Evolutionary conservation across 345 rosid species (phyloP).

Genomic region (Angophora floribunda): DNA sequence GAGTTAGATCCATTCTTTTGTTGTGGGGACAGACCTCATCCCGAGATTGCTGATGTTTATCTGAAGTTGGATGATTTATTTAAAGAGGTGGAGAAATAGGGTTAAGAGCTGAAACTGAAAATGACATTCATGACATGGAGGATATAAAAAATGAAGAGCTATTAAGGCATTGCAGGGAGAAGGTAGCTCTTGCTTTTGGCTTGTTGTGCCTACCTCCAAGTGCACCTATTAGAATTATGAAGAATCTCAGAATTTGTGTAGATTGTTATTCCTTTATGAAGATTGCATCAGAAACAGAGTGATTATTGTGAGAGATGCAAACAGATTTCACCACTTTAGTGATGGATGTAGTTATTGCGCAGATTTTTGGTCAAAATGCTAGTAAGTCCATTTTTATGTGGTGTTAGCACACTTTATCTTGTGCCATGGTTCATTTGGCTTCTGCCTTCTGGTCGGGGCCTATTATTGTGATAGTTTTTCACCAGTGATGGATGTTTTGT

Average conservation of each 20-base stretch:
- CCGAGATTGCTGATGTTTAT: slow-evolving; percentile 46
- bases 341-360: slow-evolving; percentile 57
- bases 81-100: slow-evolving; percentile 34
- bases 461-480: not conserved
- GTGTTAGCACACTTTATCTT: not conserved
- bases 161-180: slow-evolving; percentile 62
- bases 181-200: slow-evolving; percentile 54
- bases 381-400: not conserved
- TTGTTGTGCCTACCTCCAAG: slow-evolving; percentile 32
- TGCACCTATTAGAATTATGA: slow-evolving; percentile 57
- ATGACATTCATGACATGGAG: slow-evolving; percentile 55
- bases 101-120: slow-evolving; percentile 39
- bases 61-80: slow-evolving; percentile 29
- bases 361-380: slow-evolving; percentile 50
- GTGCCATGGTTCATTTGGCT: not conserved
- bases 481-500: not conserved
- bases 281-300: slow-evolving; percentile 40
- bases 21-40: slow-evolving; percentile 52
- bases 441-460: not conserved
- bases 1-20: slow-evolving; percentile 79
- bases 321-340: slow-evolving; percentile 62
- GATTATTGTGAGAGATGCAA: slow-evolving; percentile 61
- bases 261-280: slow-evolving; percentile 81
- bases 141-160: slow-evolving; percentile 43
- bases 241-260: slow-evolving; percentile 67